phyloP scores from a whole-genome alignment of 441 rosid genomes.

The Pelargonium myrrhifolium region DNA sequence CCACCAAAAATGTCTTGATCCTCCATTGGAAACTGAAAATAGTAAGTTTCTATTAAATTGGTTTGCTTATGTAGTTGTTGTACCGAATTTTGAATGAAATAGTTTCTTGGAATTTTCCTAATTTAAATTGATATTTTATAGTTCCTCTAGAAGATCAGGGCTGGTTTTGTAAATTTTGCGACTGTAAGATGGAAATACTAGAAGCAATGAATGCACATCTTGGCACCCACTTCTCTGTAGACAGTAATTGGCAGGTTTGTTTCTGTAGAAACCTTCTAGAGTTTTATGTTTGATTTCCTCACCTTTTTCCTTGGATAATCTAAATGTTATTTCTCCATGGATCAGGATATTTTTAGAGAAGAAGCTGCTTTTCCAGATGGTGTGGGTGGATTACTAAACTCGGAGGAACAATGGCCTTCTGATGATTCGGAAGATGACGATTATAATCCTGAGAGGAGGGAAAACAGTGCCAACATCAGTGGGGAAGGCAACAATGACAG shows the following conservation, averaged over 20 bases:
- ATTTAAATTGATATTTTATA: conserved; percentile 33
- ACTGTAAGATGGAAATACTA: conserved; percentile 80
- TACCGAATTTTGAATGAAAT: conserved; percentile 11
- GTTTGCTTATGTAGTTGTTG: conserved; percentile 10
- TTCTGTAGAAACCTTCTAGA: background rate
- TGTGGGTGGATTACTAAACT: conserved; percentile 42
- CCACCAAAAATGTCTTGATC: conserved; percentile 92
- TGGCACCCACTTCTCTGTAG: conserved; percentile 64
- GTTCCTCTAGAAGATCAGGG: conserved; percentile 98
- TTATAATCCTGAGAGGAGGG: conserved; percentile 74
- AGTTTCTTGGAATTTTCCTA: conserved; percentile 17
- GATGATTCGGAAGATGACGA: conserved; percentile 94
- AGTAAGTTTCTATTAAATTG: conserved; percentile 41
- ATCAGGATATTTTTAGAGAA: conserved; percentile 76
- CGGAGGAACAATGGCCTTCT: conserved; percentile 86
- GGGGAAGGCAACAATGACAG: conserved; percentile 43
- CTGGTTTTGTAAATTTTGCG: conserved; percentile 92
- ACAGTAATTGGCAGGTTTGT: conserved; percentile 78
- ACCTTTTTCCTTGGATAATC: conserved; percentile 12
- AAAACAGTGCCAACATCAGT: conserved; percentile 33
- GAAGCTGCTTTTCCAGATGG: conserved; percentile 68
- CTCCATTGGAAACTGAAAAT: conserved; percentile 77
- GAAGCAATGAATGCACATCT: conserved; percentile 90
- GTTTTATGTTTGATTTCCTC: background rate
- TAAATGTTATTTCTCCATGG: conserved; percentile 14